Base-by-base conservation (phyloP, 192 early-diverging fungal species). In the Paraglomus occultum region DNA sequence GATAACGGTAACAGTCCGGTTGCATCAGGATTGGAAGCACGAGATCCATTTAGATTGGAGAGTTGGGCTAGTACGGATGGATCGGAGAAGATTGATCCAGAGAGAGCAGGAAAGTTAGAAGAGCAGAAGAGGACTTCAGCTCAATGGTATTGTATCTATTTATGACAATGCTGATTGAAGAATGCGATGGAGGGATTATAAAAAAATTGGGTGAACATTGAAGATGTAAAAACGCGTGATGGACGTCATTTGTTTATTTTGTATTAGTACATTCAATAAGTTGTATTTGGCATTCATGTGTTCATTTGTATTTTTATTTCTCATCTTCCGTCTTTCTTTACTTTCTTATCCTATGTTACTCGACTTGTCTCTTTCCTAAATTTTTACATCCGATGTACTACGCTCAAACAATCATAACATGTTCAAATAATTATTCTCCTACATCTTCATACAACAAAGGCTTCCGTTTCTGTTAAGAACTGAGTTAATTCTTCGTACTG, bases 401-500 rank as follows among this genome's bases (percentile, higher is more conserved):
- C 31, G 3, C 3, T 31, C 31, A 31, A 31, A 31, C 31, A 31
- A 31, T 31, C 31, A 31, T 3, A 31, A 31, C 31, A 31, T 31
- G 31, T 31, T 31, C 3, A 31, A 31, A 66, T 51, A 46, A 51
- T n/a, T 61, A 71, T 51, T 73, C 64, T 65, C 22, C 62, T 81
- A 57, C 14, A 47, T 15, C 51, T 22, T 51, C 74, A 78, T 48
- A 51, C 72, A 62, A 67, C 67, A 57, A 47, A 67, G 84, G 70
- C 52, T 73, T 43, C 51, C 58, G 12, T 80, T 86, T 43, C 54
- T 89, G 45, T 49, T 76, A 31, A 74, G 75, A 42, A 76, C 79
- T 9, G 90, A 91, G 73, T 64, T 89, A 6, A 81, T 91, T 23
- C 51, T 91, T 51, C 80, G 82, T 47, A 77, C 79, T 12, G 85